Conservation (phyloP, 2,329 filamentous ascomycete genomes). For the Microcyclospora pomicola region DNA sequence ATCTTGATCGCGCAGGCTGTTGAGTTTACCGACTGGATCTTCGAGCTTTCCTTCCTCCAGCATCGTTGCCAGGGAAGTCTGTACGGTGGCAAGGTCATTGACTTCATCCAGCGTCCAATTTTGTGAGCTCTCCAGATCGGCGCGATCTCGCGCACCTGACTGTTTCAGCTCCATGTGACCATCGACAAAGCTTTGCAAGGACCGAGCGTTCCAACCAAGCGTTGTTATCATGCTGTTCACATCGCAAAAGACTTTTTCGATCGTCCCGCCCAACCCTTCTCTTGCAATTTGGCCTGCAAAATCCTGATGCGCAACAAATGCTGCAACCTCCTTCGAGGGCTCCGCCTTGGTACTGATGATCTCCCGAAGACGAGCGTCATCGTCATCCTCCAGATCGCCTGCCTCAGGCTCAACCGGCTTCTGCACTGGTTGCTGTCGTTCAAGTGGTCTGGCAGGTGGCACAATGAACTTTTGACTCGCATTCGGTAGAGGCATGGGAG, state of each 20-base stretch:
- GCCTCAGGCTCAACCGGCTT: conserved; percentile 27
- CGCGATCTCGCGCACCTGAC: conserved; percentile 39
- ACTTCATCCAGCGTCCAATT: conserved; percentile 68
- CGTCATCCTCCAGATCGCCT: conserved; percentile 47
- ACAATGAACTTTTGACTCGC: conserved; percentile 19
- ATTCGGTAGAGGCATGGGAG: conserved; percentile 7
- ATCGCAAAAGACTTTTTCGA: conserved; percentile 52
- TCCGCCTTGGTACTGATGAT: conserved; percentile 47
- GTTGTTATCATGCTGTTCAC: conserved; percentile 93
- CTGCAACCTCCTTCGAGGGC: conserved; percentile 48
- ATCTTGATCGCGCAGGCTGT: conserved; percentile 48
- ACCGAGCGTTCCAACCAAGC: conserved; percentile 71
- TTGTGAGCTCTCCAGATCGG: conserved; percentile 42
- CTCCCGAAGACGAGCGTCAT: conserved; percentile 53
- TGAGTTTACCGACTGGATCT: conserved; percentile 54
- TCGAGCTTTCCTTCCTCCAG: conserved; percentile 57
- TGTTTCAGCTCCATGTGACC: conserved; percentile 49
- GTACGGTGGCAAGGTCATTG: conserved; percentile 43
- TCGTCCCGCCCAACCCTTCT: conserved; percentile 31
- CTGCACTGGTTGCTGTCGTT: conserved; percentile 17
- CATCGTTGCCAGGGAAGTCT: conserved; percentile 44
- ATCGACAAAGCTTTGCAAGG: conserved; percentile 44
- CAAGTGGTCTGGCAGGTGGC: conserved; percentile 17
- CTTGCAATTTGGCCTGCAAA: conserved; percentile 28
- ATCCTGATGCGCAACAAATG: conserved; percentile 48